Percentiles rank a stretch among this genome's conserved stretches.
These are phyloP conservation scores for Phyllosticta citribraziliensis DNA, from an alignment of 2,329 filamentous ascomycete species.

Conservation along the genomic window DNA sequence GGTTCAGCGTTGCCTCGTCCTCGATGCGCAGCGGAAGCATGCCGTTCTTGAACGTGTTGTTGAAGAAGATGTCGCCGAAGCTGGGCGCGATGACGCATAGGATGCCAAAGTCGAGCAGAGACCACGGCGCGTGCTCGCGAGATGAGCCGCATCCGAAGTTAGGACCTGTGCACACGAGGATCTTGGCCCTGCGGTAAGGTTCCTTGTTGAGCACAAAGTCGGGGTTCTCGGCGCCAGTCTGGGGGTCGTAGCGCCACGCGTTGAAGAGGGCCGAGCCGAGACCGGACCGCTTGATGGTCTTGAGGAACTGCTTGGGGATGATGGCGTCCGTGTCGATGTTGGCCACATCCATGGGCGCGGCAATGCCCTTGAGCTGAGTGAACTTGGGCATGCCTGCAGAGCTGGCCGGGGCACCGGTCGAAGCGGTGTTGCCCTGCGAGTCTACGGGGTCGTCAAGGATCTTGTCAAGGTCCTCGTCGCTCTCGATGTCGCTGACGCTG, in stretches of 20 bases:
- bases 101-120: slow-evolving; percentile 92
- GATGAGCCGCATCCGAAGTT: slow-evolving; percentile 95
- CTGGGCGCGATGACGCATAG: slow-evolving; percentile 85
- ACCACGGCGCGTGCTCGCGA: slow-evolving; percentile 95
- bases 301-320: slow-evolving; percentile 98
- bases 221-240: slow-evolving; percentile 60
- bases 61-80: slow-evolving; percentile 92
- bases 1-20: slow-evolving; percentile 55
- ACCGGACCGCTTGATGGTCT: slow-evolving; percentile 96
- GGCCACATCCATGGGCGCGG: slow-evolving; percentile 73
- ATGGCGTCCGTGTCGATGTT: slow-evolving; percentile 99
- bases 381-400: slow-evolving; percentile 71
- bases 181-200: slow-evolving; percentile 74
- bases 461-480: slow-evolving; percentile 54
- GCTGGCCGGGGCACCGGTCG: slow-evolving; percentile 36
- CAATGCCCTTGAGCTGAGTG: slow-evolving; percentile 71
- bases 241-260: slow-evolving; percentile 65
- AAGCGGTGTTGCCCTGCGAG: slow-evolving; percentile 57
- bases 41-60: slow-evolving; percentile 99
- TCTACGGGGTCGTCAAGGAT: slow-evolving; percentile 54
- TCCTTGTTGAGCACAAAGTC: slow-evolving; percentile 86
- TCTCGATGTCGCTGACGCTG: slow-evolving; percentile 47
- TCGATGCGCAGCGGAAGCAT: slow-evolving; percentile 81
- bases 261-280: slow-evolving; percentile 83
- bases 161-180: slow-evolving; percentile 78